Base-by-base conservation (phyloP, 352 stramenopile species). In the Phytophthora podocarpi region DNA sequence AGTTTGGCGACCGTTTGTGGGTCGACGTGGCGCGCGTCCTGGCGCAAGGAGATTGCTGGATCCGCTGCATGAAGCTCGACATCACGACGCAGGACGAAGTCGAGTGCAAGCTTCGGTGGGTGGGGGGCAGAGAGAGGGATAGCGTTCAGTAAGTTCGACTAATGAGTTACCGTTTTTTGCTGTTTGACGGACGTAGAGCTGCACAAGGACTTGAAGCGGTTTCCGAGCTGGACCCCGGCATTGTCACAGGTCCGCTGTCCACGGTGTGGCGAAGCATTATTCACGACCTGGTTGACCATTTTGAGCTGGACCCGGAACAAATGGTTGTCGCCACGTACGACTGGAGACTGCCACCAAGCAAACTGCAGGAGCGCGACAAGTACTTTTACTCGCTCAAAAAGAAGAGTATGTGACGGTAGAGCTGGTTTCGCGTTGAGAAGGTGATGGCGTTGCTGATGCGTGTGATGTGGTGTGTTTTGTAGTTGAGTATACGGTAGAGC, bases 291-390 rank as follows among this genome's bases (percentile, higher is more conserved):
- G 67, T 91, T 8, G 69, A 86, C 18, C 78, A 88, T 31, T 94
- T 94, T 36, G 67, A 79, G 26, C 55, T 92, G 15, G 81, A 82
- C 18, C 80, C 81, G 4, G 70, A 89, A 12, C 75, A 92, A 60
- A 55, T 94, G 24, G 49, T 94, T 32, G 82, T 94, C 6, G 85
- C 85, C 9, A 69, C 82, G 5, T 94, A 94, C 53, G 85, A 94
- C 72, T 94, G 85, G 85, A 74, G 85, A 20, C 59, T 94, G n/a
- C 85, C 85, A 28, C 79, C 85, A 5, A 78, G 80, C 42, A 83
- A 80, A 31, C 51, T 94, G 12, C 80, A 94, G 39, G 63, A 86
- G 31, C 85, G 85, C 13, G 85, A 94, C 62, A 77, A 86, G 21
- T 94, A 80, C 56, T 94, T 92, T 53, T 76, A 71, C 34, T 76